A percentile compares a stretch with the other conserved stretches of the same genome.
phyloP scores from a whole-genome alignment of 768 basidiomycete species.

The Suillus weaverae region DNA sequence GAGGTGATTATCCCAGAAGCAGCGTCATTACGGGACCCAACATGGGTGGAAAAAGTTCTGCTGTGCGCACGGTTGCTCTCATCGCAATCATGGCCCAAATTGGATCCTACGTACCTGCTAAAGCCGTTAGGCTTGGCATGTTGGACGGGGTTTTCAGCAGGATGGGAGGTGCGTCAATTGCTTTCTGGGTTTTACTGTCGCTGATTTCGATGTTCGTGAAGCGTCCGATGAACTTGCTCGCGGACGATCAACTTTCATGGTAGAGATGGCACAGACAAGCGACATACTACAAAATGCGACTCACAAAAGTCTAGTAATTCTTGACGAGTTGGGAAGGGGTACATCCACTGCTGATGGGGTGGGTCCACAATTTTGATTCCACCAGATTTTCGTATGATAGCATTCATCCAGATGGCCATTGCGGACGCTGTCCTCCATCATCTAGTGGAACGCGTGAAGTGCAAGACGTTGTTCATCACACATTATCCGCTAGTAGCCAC shows the following conservation, averaged over 20 bases:
- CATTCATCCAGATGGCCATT: slow-evolving; percentile 69
- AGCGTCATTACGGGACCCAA: slow-evolving; percentile 85
- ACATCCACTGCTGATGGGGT: slow-evolving; percentile 92
- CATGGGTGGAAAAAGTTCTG: slow-evolving; percentile 88
- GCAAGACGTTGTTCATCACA: slow-evolving; percentile 89
- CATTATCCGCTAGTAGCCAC: slow-evolving; percentile 88
- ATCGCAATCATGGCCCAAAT: slow-evolving; percentile 80
- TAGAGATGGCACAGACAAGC: slow-evolving; percentile 92
- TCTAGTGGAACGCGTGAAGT: slow-evolving; percentile 55
- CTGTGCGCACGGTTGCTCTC: slow-evolving; percentile 75
- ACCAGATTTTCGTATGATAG: slow-evolving; percentile 10
- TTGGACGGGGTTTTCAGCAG: slow-evolving; percentile 85
- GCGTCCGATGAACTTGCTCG: slow-evolving; percentile 87
- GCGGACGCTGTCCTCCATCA: slow-evolving; percentile 80
- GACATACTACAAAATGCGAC: slow-evolving; percentile 84
- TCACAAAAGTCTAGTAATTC: slow-evolving; percentile 75
- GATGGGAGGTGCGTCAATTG: slow-evolving; percentile 69
- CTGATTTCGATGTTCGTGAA: slow-evolving; percentile 23
- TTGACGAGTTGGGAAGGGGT: slow-evolving; percentile 89
- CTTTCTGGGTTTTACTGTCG: slow-evolving; percentile 5
- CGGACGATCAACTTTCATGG: slow-evolving; percentile 95
- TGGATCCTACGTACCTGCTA: slow-evolving; percentile 91
- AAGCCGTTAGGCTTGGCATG: slow-evolving; percentile 69
- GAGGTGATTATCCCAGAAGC: slow-evolving; percentile 48
- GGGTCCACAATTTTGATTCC: slow-evolving; percentile 18